Evolutionary conservation across 2,329 filamentous ascomycete genomes (phyloP).

Genomic region (Hypoxylon sp.): DNA sequence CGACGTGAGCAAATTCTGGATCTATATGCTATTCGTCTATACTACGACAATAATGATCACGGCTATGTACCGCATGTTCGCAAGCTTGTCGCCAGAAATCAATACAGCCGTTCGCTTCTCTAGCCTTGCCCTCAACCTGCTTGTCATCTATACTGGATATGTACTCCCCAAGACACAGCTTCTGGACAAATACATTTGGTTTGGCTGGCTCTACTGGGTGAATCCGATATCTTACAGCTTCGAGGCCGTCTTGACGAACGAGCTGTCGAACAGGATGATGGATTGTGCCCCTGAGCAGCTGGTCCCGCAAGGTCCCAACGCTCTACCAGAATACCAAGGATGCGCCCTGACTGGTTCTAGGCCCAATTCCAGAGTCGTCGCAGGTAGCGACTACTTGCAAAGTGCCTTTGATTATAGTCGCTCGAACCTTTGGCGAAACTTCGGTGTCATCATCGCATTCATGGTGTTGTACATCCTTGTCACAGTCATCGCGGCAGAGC

Average conservation of each 20-base stretch:
- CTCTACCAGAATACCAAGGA: constrained; percentile 62
- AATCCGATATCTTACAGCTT: constrained; percentile 77
- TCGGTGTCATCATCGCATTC: constrained; percentile 83
- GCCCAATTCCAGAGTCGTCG: constrained; percentile 63
- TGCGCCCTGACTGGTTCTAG: constrained; percentile 69
- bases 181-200: constrained; percentile 75
- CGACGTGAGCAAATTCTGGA: constrained; percentile 77
- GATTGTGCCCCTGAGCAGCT: constrained; percentile 61
- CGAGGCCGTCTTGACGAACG: constrained; percentile 71
- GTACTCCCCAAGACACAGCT: constrained; percentile 71
- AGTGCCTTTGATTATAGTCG: constrained; percentile 68
- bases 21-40: constrained; percentile 71
- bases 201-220: constrained; percentile 76
- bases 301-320: constrained; percentile 62
- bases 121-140: constrained; percentile 69
- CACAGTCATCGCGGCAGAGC: constrained; percentile 78
- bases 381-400: constrained; percentile 69
- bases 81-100: constrained; percentile 57
- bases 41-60: constrained; percentile 52
- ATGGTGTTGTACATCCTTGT: constrained; percentile 80
- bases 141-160: constrained; percentile 79
- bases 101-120: constrained; percentile 74
- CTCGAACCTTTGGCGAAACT: constrained; percentile 80
- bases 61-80: constrained; percentile 55
- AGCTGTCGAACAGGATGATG: constrained; percentile 69